A percentile compares a stretch with the other conserved stretches of the same genome.
Conservation (phyloP, 2,329 filamentous ascomycete species). For the Pseudonectria foliicola region DNA sequence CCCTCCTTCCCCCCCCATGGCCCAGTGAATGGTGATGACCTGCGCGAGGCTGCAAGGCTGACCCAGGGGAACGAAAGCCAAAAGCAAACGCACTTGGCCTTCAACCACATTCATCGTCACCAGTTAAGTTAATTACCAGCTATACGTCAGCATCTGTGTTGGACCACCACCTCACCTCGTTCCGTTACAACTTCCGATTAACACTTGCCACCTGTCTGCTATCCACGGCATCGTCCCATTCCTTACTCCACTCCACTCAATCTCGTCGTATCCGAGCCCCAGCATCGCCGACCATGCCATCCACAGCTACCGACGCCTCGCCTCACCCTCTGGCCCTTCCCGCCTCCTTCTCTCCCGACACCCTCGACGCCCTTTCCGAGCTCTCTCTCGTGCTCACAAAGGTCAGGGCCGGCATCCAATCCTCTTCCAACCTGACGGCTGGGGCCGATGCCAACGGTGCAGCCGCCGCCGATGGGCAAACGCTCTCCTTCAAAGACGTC, state of each 20-base stretch:
- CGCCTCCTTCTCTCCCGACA: constrained; percentile 66
- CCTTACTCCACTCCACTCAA: neutral
- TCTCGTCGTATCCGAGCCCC: neutral
- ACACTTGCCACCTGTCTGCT: too few species aligned
- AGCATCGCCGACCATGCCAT: neutral
- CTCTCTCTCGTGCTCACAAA: constrained; percentile 72
- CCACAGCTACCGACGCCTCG: constrained; percentile 23
- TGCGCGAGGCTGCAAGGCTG: too few species aligned
- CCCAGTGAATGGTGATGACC: too few species aligned
- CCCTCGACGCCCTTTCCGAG: constrained; percentile 78
- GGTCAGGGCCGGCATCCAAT: constrained; percentile 49
- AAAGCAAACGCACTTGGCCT: too few species aligned
- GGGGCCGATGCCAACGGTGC: constrained; percentile 29
- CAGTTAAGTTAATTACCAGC: too few species aligned
- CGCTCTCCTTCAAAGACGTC: constrained; percentile 62
- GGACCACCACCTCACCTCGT: too few species aligned
- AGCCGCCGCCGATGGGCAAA: constrained; percentile 27
- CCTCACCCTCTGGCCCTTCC: constrained; percentile 45
- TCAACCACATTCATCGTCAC: too few species aligned
- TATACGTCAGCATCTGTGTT: too few species aligned
- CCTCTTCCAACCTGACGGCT: constrained; percentile 32
- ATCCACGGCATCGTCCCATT: too few species aligned
- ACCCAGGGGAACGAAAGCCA: too few species aligned
- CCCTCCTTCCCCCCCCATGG: too few species aligned
- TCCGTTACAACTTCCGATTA: too few species aligned